Conservation (phyloP, 73 alveolate genomes). For the Halteria grandinella region DNA sequence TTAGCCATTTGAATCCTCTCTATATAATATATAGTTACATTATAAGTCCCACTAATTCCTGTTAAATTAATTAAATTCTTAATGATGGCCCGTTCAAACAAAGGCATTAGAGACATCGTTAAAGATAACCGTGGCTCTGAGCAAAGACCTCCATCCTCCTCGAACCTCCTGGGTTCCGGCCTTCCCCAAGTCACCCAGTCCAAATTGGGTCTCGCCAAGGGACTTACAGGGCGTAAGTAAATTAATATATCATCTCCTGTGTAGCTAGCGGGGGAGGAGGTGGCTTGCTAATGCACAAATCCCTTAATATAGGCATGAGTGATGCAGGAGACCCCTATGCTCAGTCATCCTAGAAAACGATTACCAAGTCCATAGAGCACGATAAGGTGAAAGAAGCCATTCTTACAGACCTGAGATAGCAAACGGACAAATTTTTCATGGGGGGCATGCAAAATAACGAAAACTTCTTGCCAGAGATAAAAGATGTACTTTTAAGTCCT, state of each 20-base stretch:
- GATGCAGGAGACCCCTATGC: neutral
- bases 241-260: neutral
- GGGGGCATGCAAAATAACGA: neutral
- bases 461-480: constrained; percentile 34
- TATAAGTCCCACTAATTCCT: neutral
- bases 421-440: neutral
- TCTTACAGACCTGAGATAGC: neutral
- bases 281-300: neutral
- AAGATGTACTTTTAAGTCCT: constrained; percentile 17
- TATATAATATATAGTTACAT: neutral
- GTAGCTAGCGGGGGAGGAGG: neutral
- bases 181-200: neutral
- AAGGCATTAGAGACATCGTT: constrained; percentile 36
- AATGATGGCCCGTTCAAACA: constrained; percentile 38
- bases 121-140: constrained; percentile 33
- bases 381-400: constrained; percentile 12
- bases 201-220: constrained; percentile 17
- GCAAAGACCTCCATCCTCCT: constrained; percentile 18
- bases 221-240: neutral
- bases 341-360: neutral
- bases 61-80: neutral
- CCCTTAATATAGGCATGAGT: neutral
- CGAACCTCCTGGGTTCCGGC: neutral
- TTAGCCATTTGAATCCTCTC: no score
- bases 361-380: neutral